A percentile compares a stretch with the other conserved stretches of the same genome.
Evolutionary conservation across 163 green algal genomes (phyloP).

Genomic region (Smithsoniella earleae): DNA sequence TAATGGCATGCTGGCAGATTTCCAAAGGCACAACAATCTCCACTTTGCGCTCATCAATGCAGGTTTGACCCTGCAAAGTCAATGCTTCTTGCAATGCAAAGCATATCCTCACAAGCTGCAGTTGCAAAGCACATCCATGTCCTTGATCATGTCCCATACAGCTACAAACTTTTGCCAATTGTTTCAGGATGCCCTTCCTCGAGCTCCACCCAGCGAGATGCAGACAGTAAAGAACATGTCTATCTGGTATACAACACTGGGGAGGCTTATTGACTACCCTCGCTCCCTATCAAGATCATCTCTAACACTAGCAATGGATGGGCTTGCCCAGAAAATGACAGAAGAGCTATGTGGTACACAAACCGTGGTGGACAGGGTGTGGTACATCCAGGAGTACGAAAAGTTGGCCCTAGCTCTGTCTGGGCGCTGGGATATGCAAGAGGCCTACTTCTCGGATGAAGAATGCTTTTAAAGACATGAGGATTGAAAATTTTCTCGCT

Average conservation of each 20-base stretch:
- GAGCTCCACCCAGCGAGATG: not conserved
- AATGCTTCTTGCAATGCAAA: not conserved
- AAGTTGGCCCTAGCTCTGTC: not conserved
- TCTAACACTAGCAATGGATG: not conserved
- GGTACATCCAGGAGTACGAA: slow-evolving; percentile 1
- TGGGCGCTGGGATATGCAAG: not conserved
- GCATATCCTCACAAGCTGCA: too few relatives aligned
- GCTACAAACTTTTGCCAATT: not conserved
- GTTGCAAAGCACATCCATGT: too few relatives aligned
- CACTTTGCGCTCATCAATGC: not conserved
- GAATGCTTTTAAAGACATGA: not conserved
- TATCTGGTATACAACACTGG: not conserved
- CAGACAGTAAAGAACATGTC: slow-evolving; percentile 4
- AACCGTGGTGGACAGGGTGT: slow-evolving; percentile 2
- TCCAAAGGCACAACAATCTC: not conserved
- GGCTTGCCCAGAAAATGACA: not conserved
- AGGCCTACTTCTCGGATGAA: not conserved
- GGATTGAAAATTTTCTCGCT: too few relatives aligned
- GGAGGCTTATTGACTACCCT: not conserved
- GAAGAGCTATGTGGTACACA: slow-evolving; percentile 3
- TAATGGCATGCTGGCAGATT: slow-evolving; percentile 18
- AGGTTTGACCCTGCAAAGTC: slow-evolving; percentile 12
- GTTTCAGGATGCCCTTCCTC: not conserved
- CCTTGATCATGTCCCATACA: not conserved
- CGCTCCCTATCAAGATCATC: not conserved